Conservation (phyloP, 352 stramenopile genomes). For the Thalassiosira livingstoniorum region DNA sequence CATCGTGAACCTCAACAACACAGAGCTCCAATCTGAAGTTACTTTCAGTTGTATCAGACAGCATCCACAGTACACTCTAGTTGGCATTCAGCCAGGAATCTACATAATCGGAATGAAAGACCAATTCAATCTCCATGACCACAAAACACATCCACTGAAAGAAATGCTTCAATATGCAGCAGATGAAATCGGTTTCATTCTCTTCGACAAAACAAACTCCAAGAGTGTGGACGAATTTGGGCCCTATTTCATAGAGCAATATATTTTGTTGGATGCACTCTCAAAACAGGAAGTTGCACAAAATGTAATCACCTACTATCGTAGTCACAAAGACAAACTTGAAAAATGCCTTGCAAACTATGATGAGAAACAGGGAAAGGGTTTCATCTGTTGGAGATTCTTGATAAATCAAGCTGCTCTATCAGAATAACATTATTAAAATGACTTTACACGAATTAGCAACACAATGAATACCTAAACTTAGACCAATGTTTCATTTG, state of each 20-base stretch:
- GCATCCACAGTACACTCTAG: slow-evolving; percentile 71
- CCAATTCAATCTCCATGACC: slow-evolving; percentile 71
- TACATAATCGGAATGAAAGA: slow-evolving; percentile 79
- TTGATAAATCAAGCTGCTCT: slow-evolving; percentile 63
- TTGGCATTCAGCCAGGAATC: slow-evolving; percentile 61
- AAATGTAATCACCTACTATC: slow-evolving; percentile 75
- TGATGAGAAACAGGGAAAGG: slow-evolving; percentile 69
- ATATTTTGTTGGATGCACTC: slow-evolving; percentile 66
- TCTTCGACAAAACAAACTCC: slow-evolving; percentile 65
- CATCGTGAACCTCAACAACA: slow-evolving; percentile 23
- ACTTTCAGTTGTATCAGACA: slow-evolving; percentile 58
- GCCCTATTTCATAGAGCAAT: slow-evolving; percentile 73
- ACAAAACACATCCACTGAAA: slow-evolving; percentile 50
- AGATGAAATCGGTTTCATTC: slow-evolving; percentile 71
- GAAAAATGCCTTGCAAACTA: slow-evolving; percentile 57
- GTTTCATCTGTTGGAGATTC: slow-evolving; percentile 78
- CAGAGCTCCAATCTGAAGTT: slow-evolving; percentile 48
- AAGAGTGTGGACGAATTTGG: slow-evolving; percentile 69
- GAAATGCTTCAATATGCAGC: slow-evolving; percentile 58
- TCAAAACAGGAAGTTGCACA: slow-evolving; percentile 73
- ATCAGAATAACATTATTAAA: neutral
- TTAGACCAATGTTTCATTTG: too few species aligned
- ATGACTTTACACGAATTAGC: too few species aligned
- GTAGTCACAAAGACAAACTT: slow-evolving; percentile 63
- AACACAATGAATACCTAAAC: too few species aligned